Evolutionary conservation across 371 early-diverging fungal species (phyloP).

Genomic region (Circinella umbellata): DNA sequence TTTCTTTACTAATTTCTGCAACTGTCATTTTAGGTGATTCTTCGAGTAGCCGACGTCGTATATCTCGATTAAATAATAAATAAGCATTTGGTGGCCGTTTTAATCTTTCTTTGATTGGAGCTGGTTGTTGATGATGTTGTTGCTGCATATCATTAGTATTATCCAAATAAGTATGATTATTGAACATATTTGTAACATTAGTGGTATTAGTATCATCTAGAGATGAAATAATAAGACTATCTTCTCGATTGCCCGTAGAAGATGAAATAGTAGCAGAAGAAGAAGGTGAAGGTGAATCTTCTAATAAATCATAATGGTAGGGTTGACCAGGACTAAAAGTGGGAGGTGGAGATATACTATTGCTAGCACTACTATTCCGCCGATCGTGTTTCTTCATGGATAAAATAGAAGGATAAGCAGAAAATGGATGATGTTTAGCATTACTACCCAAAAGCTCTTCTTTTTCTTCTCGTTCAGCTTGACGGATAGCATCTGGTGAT

Average conservation of each 20-base stretch:
- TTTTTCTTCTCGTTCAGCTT: conserved; percentile 49
- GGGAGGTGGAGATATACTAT: neutral
- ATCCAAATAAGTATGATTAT: neutral
- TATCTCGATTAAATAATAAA: conserved; percentile 63
- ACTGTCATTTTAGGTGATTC: conserved; percentile 61
- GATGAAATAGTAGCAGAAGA: conserved; percentile 17
- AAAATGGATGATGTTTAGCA: conserved; percentile 25
- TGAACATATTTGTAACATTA: neutral
- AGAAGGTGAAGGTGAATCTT: conserved; percentile 10
- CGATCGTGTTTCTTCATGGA: conserved; percentile 25
- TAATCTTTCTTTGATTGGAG: conserved; percentile 30
- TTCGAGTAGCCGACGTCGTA: conserved; percentile 57
- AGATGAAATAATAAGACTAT: conserved; percentile 12
- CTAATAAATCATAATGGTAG: neutral
- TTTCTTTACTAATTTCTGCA: conserved; percentile 60
- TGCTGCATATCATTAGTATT: neutral
- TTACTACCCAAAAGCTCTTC: conserved; percentile 38
- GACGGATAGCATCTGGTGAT: conserved; percentile 51
- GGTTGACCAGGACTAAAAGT: conserved; percentile 10
- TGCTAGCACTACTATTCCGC: neutral
- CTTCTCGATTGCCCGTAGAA: conserved; percentile 18
- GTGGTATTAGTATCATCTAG: conserved; percentile 13
- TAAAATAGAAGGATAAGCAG: conserved; percentile 33
- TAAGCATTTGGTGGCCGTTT: conserved; percentile 73
- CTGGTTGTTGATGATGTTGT: conserved; percentile 11